Conservation (phyloP, 2,329 filamentous ascomycete species). For the Pseudogymnoascus sp. region DNA sequence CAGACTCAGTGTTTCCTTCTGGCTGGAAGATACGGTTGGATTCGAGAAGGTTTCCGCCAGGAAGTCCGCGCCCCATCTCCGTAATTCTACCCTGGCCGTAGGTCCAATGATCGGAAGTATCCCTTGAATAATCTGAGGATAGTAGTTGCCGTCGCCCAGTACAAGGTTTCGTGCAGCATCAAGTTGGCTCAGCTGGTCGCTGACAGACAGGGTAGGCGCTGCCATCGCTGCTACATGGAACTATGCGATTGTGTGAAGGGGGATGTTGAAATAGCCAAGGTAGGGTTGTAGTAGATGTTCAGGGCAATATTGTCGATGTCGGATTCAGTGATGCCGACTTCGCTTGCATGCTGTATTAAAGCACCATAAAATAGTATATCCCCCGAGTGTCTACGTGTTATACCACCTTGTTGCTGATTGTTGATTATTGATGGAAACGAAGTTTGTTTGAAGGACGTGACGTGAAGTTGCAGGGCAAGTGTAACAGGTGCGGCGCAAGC, state of each 20-base stretch:
- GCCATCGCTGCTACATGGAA: constrained; percentile 36
- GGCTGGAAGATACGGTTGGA: constrained; percentile 65
- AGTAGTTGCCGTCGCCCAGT: constrained; percentile 77
- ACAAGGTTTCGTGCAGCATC: constrained; percentile 86
- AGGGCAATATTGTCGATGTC: not conserved
- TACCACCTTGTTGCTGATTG: constrained; percentile 5
- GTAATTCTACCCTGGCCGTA: constrained; percentile 66
- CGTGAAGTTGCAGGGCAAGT: not conserved
- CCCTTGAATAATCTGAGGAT: constrained; percentile 82
- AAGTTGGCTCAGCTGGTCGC: constrained; percentile 78
- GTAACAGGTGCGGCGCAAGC: constrained; percentile 3
- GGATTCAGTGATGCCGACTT: not conserved
- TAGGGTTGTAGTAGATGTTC: not conserved
- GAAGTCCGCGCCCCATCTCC: constrained; percentile 94
- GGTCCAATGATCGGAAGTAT: constrained; percentile 86
- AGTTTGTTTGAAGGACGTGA: constrained; percentile 6
- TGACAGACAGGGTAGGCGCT: constrained; percentile 46
- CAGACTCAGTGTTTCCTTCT: constrained; percentile 73
- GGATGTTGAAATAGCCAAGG: constrained; percentile 1
- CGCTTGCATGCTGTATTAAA: constrained; percentile 6
- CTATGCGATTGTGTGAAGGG: not conserved
- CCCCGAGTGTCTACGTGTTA: not conserved
- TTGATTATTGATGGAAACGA: constrained; percentile 6
- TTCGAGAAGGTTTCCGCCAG: constrained; percentile 92
- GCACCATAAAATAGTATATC: not conserved